Evolutionary conservation across 345 rosid species (phyloP).

Genomic region (Salix udensis): DNA sequence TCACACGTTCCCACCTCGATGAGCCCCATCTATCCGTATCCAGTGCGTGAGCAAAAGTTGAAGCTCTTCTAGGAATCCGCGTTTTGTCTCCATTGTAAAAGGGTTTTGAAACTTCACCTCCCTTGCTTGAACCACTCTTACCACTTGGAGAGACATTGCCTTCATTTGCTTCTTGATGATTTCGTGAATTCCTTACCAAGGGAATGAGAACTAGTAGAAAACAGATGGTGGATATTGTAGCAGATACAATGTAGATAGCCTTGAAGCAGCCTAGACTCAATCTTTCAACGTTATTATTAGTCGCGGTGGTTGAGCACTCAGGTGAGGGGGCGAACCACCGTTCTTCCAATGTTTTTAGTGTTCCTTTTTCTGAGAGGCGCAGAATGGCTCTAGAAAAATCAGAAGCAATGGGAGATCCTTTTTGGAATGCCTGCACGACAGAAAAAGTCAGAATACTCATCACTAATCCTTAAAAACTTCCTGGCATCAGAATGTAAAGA

Average conservation of each 20-base stretch:
- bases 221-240: constrained; percentile 38
- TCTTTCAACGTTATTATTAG: constrained; percentile 12
- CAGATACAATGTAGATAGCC: constrained; percentile 38
- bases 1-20: constrained; percentile 11
- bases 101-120: constrained; percentile 1
- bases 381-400: constrained; percentile 50
- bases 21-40: constrained; percentile 11
- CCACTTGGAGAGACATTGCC: constrained; percentile 5
- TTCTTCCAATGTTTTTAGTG: constrained; percentile 21
- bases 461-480: not conserved
- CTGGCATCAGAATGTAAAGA: not conserved
- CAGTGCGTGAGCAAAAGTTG: not conserved
- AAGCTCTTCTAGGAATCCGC: not conserved
- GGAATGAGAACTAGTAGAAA: constrained; percentile 23
- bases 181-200: constrained; percentile 6
- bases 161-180: not conserved
- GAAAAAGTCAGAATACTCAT: not conserved
- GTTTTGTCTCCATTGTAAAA: constrained; percentile 9
- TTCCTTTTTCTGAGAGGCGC: constrained; percentile 37
- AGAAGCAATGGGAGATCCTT: constrained; percentile 39
- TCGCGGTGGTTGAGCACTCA: constrained; percentile 19
- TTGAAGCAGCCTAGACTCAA: constrained; percentile 42
- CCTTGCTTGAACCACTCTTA: constrained; percentile 18
- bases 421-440: constrained; percentile 42
- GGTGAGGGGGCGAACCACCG: constrained; percentile 27